Evolutionary conservation across 176 grass and related monocot species (phyloP).

Genomic region (Carex cristatella): DNA sequence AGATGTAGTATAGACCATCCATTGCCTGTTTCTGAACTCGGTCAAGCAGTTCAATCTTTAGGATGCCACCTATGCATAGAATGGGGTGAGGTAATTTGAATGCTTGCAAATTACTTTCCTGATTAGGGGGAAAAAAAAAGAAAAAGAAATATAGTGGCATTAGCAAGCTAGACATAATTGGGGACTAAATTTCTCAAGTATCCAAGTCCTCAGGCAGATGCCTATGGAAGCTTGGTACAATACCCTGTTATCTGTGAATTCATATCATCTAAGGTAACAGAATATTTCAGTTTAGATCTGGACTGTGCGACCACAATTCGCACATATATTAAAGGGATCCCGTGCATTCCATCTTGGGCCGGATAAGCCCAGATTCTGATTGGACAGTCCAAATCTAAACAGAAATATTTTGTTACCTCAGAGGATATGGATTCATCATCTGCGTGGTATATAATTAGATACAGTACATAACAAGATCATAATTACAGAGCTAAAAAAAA

Average conservation of each 20-base stretch:
- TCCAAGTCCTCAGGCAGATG: neutral
- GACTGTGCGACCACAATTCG: too few species aligned
- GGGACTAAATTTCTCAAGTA: neutral
- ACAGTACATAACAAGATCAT: neutral
- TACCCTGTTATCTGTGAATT: too few species aligned
- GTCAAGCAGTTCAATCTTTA: constrained; percentile 69
- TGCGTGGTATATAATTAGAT: neutral
- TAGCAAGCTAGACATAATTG: neutral
- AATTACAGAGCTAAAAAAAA: neutral
- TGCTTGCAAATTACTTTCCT: constrained; percentile 63
- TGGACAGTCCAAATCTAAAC: too few species aligned
- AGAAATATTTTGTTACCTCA: too few species aligned
- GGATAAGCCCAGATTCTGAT: too few species aligned
- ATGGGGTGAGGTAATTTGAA: constrained; percentile 59
- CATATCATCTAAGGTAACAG: too few species aligned
- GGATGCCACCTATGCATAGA: constrained; percentile 73
- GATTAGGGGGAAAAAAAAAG: constrained; percentile 1
- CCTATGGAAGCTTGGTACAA: neutral
- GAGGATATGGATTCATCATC: too few species aligned
- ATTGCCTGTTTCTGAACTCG: constrained; percentile 63
- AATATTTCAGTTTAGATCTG: too few species aligned
- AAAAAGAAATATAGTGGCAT: neutral
- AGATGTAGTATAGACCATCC: constrained; percentile 76
- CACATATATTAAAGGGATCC: too few species aligned
- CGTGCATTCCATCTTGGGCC: too few species aligned